Evolutionary conservation across 768 basidiomycete species (phyloP), one percentile per base, ranked within the genome.

Genomic region (Termitomyces sp.): DNA sequence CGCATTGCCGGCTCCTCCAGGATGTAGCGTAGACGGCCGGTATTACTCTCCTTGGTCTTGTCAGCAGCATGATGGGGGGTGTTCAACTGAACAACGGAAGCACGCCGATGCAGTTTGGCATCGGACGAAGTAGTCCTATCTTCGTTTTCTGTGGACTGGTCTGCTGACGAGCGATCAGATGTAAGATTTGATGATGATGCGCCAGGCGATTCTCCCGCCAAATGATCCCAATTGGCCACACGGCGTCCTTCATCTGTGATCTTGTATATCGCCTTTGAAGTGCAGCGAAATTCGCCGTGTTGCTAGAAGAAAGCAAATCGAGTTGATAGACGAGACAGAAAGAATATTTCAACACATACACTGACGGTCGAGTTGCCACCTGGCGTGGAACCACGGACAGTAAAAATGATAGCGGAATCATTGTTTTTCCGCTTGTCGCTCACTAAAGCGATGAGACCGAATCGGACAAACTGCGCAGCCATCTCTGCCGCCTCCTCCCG

Each of bases 401-500:
- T 94, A 74, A 94, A 94, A 69, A 94, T 93, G 74, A 94, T 92
- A 22, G 92, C 92, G 27, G 92, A 92, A 66, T 94, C 92, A 61
- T 91, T 92, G 66, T 88, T 90, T 76, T 91, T 92, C 62, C 92
- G 81, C 78, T 90, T 94, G 71, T 94, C 92, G 75, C 88, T 90
- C 59, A 96, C 92, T 43, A 98, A 78, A 3, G 76, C 74, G 71
- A 99, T 89, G 61, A 96, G 85, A 41, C 94, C 92, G 65, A 94
- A 97, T 53, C 97, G 87, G 46, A 98, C 94, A 65, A 98, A 98
- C 69, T 98, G 97, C 4, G 95, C 97, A 2, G 92, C 89, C 85
- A 98, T 90, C 77, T 99, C 97, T 12, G 94, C 92, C 0, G 94
- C 95, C 71, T 98, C 97, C 67, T 99, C 97, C 53, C 92, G 79